Evolutionary conservation across 371 early-diverging fungal species (phyloP), one percentile per base, ranked within the genome.

Genomic region (Rhizomucor pusillus): DNA sequence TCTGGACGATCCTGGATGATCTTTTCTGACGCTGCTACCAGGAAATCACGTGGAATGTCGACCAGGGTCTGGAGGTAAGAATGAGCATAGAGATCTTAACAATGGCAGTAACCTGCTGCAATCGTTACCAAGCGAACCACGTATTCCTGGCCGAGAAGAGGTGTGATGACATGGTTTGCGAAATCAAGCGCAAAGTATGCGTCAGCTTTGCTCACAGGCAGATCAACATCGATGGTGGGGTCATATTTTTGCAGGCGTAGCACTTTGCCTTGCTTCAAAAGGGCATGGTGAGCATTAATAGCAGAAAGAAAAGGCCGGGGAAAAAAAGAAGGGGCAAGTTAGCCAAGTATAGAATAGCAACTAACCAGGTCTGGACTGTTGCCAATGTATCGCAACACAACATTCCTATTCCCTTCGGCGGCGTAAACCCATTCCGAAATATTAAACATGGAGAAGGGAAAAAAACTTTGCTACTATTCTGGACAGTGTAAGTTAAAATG

Each of bases 351-450:
- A 29, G 29, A 29, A 29, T 29, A 29, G 29, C 29, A 29, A 29
- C 29, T 29, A 29, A 29, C 29, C 29, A 29, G 62, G 1, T 11
- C 22, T 1, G 40, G 22, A 24, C 67, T 37, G 20, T 51, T 22
- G n/a, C 81, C 75, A 13, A 14, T 44, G 49, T 74, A 77, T 24
- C 58, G 16, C 4, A 78, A 43, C 1, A 77, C 71, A n/a, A 81
- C 24, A 39, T 73, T 72, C 5, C 65, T 62, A 47, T 81, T 81
- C 16, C 81, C 81, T 63, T 81, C 81, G 5, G 68, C 73, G 11
- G 65, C 46, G 57, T 73, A 81, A 2, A 22, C 13, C 81, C 81
- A 81, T 29, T 29, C 29, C 29, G 29, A 29, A 29, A 29, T 29
- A 29, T 29, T 7, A 29, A 29, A 29, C 29, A 29, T 29, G 5